Conservation (phyloP, 352 stramenopile genomes). For the Pythium aristosporum region DNA sequence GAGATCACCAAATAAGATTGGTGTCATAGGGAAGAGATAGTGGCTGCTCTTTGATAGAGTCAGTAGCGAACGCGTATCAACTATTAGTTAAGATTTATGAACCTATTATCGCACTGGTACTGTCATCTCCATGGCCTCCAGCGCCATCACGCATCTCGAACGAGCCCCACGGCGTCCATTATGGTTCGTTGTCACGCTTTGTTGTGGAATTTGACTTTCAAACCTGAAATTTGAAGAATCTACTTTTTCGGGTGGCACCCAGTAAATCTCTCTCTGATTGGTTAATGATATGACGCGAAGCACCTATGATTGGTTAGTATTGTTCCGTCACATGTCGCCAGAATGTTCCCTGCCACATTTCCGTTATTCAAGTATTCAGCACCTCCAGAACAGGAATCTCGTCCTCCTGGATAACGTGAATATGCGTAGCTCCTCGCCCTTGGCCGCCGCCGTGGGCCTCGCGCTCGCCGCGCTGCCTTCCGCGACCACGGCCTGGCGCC, state of each 20-base stretch:
- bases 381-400: not conserved
- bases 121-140: too few species aligned
- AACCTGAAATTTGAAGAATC: too few species aligned
- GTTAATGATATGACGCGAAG: not conserved
- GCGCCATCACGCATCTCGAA: too few species aligned
- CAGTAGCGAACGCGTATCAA: too few species aligned
- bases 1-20: slow-evolving; percentile 4
- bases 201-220: too few species aligned
- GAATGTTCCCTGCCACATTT: slow-evolving; percentile 1
- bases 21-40: not conserved
- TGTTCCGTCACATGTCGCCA: not conserved
- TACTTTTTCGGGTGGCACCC: not conserved
- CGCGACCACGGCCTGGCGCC: not conserved
- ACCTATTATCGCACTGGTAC: too few species aligned
- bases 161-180: too few species aligned
- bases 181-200: too few species aligned
- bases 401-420: not conserved
- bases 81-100: too few species aligned
- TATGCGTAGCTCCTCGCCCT: not conserved
- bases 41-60: not conserved
- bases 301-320: too few species aligned
- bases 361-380: not conserved
- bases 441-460: not conserved
- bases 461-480: not conserved
- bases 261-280: slow-evolving; percentile 2